phyloP scores from a whole-genome alignment of 805 yeast species.

The Lachancea dasiensis region DNA sequence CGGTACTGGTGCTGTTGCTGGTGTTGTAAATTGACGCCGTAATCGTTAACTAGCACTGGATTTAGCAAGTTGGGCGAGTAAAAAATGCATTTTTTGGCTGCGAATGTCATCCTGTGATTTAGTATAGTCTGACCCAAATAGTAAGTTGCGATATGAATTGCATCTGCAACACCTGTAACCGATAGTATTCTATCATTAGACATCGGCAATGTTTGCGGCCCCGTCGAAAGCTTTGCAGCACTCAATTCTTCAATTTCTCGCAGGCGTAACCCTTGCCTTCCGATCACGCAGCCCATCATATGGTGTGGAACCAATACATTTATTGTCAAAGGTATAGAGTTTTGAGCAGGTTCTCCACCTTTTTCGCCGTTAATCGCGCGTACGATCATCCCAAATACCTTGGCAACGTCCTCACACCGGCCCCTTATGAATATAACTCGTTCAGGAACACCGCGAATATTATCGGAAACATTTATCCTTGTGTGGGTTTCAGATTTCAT shows the following conservation, averaged over 20 bases:
- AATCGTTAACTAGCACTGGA: slow-evolving; percentile 22
- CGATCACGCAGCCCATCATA: slow-evolving; percentile 74
- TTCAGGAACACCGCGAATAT: slow-evolving; percentile 63
- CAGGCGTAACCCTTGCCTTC: slow-evolving; percentile 66
- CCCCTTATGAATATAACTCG: slow-evolving; percentile 72
- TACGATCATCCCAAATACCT: slow-evolving; percentile 70
- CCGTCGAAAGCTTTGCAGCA: slow-evolving; percentile 71
- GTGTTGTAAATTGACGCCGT: slow-evolving; percentile 15
- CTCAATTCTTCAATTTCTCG: slow-evolving; percentile 78
- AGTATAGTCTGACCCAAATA: slow-evolving; percentile 63
- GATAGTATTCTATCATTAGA: slow-evolving; percentile 72
- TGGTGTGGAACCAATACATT: slow-evolving; percentile 70
- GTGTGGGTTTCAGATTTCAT: slow-evolving; percentile 60
- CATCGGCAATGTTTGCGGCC: slow-evolving; percentile 61
- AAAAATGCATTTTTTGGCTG: slow-evolving; percentile 38
- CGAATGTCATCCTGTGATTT: slow-evolving; percentile 45
- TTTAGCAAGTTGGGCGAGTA: slow-evolving; percentile 29
- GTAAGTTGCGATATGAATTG: slow-evolving; percentile 77
- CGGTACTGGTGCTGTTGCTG: slow-evolving; percentile 28
- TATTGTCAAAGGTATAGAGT: slow-evolving; percentile 50
- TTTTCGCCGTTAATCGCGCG: slow-evolving; percentile 48
- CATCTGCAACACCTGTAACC: slow-evolving; percentile 77
- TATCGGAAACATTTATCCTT: slow-evolving; percentile 65
- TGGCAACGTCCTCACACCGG: slow-evolving; percentile 69
- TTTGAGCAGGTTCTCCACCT: slow-evolving; percentile 51